phyloP scores from a whole-genome alignment of 768 basidiomycete genomes.

The Ramaria sp. region DNA sequence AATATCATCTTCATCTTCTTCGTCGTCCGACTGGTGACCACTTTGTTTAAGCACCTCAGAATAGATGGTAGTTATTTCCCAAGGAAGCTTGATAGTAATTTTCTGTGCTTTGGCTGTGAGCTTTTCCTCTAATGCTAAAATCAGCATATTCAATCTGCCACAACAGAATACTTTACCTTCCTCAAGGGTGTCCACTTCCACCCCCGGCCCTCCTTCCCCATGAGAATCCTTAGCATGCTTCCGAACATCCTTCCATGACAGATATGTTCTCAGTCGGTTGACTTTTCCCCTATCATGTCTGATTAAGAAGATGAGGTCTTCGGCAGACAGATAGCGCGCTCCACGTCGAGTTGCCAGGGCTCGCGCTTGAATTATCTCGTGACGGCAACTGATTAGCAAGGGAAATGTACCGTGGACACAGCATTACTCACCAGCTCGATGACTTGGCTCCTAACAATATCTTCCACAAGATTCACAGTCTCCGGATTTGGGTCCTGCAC shows the following conservation, averaged over 20 bases:
- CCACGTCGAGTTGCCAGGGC: conserved; percentile 72
- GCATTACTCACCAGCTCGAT: conserved; percentile 67
- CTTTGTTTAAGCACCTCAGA: conserved; percentile 70
- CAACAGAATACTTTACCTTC: conserved; percentile 50
- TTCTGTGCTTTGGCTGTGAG: conserved; percentile 78
- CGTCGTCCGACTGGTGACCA: conserved; percentile 82
- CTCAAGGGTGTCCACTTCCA: conserved; percentile 75
- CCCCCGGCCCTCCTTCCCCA: conserved; percentile 68
- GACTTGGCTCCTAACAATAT: conserved; percentile 83
- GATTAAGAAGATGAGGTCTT: conserved; percentile 95
- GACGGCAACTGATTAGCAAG: neutral
- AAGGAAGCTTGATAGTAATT: conserved; percentile 89
- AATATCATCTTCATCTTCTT: conserved; percentile 92
- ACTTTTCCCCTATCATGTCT: conserved; percentile 91
- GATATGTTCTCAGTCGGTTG: conserved; percentile 83
- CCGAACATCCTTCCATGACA: conserved; percentile 95
- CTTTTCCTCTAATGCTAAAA: conserved; percentile 41
- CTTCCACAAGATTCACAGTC: conserved; percentile 90
- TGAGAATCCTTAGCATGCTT: conserved; percentile 90
- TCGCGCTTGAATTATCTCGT: conserved; percentile 81
- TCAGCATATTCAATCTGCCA: neutral
- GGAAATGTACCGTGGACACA: neutral
- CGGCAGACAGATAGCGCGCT: conserved; percentile 78
- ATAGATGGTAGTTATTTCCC: conserved; percentile 90
- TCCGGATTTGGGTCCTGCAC: conserved; percentile 82